A percentile compares a stretch with the other conserved stretches of the same genome.
Evolutionary conservation across 306 rosid genomes (phyloP).

Genomic region (Cicer bijugum): DNA sequence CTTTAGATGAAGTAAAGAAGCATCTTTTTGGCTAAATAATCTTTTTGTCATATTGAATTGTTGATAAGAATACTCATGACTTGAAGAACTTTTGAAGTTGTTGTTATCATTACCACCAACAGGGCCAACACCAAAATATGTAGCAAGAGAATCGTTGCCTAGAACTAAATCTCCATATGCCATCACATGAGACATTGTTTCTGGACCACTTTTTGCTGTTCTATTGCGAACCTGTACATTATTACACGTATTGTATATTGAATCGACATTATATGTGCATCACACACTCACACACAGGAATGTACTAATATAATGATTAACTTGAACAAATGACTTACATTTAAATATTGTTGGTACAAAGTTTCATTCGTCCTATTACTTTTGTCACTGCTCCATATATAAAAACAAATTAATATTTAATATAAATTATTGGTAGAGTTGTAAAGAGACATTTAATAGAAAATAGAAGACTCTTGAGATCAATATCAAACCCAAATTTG

Average conservation of each 20-base stretch:
- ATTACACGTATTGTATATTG: not conserved
- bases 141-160: not conserved
- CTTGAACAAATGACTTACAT: not conserved
- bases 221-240: not conserved
- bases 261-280: no score
- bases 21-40: not conserved
- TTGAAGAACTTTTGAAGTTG: not conserved
- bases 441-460: no score
- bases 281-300: no score
- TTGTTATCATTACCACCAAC: not conserved
- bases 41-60: not conserved
- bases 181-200: not conserved
- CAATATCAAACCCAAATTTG: no score
- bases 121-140: not conserved
- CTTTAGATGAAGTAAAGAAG: not conserved
- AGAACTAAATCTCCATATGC: not conserved
- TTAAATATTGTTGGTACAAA: not conserved
- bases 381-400: not conserved
- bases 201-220: not conserved
- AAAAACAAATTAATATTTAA: no score
- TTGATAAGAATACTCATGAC: no score
- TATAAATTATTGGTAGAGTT: no score
- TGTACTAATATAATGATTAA: no score
- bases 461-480: no score
- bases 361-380: not conserved